Evolutionary conservation across 148 eudicot species (phyloP).

Genomic region (Amaranthus cruentus): DNA sequence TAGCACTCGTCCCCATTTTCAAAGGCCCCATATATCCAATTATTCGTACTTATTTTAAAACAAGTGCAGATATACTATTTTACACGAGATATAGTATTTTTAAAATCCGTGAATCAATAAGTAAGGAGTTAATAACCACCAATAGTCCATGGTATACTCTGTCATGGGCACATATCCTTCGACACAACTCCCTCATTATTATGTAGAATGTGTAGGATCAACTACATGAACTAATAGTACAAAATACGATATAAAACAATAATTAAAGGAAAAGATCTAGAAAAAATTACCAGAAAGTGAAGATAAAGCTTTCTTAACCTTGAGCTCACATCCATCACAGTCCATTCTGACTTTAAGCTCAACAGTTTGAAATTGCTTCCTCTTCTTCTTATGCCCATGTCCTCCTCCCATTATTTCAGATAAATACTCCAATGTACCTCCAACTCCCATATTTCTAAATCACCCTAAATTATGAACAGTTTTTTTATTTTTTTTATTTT

Average conservation of each 20-base stretch:
- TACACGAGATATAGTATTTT: too few species aligned
- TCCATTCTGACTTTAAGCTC: constrained; percentile 85
- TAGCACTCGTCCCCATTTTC: too few species aligned
- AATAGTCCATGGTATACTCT: too few species aligned
- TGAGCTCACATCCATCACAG: constrained; percentile 88
- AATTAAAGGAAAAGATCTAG: neutral
- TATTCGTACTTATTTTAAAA: too few species aligned
- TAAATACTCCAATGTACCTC: constrained; percentile 64
- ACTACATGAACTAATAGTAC: neutral
- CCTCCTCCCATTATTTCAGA: constrained; percentile 57
- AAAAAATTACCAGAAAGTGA: constrained; percentile 48
- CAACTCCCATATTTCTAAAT: constrained; percentile 47
- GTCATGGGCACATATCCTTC: too few species aligned
- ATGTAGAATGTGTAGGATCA: too few species aligned
- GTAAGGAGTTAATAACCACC: too few species aligned
- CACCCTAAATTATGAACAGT: neutral
- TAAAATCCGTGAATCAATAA: too few species aligned
- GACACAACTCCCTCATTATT: too few species aligned
- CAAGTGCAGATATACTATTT: too few species aligned
- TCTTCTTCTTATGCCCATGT: constrained; percentile 53
- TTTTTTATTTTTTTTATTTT: too few species aligned
- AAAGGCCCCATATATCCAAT: too few species aligned
- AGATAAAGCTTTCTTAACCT: constrained; percentile 66
- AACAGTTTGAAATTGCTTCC: constrained; percentile 67
- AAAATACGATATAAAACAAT: neutral